A percentile compares a stretch with the other conserved stretches of the same genome.
Conservation (phyloP, 2,329 filamentous ascomycete genomes). For the Cladosporium sp. region DNA sequence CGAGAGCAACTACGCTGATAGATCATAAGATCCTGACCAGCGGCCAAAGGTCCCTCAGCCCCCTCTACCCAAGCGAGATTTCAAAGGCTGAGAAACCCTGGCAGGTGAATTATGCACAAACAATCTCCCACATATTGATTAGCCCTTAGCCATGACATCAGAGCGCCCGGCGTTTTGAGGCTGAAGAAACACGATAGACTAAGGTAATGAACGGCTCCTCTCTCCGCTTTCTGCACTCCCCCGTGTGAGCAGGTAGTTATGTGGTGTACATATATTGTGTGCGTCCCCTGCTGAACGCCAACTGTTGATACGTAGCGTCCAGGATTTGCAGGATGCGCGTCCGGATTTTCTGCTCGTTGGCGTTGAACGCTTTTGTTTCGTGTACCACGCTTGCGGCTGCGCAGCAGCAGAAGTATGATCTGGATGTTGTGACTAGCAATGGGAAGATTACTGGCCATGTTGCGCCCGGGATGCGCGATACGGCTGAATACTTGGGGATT, state of each 20-base stretch:
- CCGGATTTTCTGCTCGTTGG: neutral
- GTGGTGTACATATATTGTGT: neutral
- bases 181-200: neutral
- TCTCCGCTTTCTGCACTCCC: neutral
- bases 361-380: neutral
- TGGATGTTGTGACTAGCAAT: conserved; percentile 12
- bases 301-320: neutral
- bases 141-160: neutral
- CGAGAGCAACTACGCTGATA: no score
- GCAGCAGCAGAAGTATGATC: neutral
- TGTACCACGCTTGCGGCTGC: neutral
- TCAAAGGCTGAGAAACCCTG: neutral
- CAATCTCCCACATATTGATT: neutral
- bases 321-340: neutral
- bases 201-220: neutral
- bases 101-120: neutral
- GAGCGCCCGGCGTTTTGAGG: neutral
- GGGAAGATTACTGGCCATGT: conserved; percentile 11
- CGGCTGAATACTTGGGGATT: conserved; percentile 18
- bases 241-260: neutral
- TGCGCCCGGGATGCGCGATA: conserved; percentile 1
- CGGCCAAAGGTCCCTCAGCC: no score
- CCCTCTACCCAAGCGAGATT: neutral
- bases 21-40: no score
- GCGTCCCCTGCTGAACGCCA: neutral